These are phyloP conservation scores for Mucor circinelloides DNA, from an alignment of 371 early-diverging fungal genomes.

Conservation along the genomic window DNA sequence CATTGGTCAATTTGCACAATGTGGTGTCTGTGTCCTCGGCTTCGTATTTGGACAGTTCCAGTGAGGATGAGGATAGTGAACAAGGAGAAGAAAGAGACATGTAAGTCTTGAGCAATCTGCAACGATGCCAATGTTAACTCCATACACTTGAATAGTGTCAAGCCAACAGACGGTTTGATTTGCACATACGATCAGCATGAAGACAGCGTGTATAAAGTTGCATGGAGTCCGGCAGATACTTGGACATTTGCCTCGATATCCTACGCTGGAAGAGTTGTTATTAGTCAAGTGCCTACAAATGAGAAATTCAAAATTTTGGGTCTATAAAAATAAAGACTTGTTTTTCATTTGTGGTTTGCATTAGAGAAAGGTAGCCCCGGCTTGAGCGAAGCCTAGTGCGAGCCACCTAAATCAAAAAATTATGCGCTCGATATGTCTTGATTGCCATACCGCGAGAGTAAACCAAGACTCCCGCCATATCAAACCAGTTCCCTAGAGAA, in stretches of 20 bases:
- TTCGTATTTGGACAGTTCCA: conserved; percentile 47
- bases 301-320: conserved; percentile 90
- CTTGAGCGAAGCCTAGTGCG: conserved; percentile 51
- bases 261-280: conserved; percentile 88
- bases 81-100: conserved; percentile 10
- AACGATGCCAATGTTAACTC: not conserved
- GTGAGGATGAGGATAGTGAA: conserved; percentile 27
- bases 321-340: conserved; percentile 45
- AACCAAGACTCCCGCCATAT: conserved; percentile 45
- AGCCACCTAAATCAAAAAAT: conserved; percentile 44
- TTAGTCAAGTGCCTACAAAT: conserved; percentile 83
- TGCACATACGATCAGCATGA: conserved; percentile 89
- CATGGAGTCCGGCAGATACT: conserved; percentile 89
- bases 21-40: conserved; percentile 83
- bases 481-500: not conserved
- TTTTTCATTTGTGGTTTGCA: conserved; percentile 6
- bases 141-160: conserved; percentile 24
- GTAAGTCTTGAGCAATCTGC: not conserved
- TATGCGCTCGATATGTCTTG: conserved; percentile 66
- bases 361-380: conserved; percentile 37
- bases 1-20: conserved; percentile 82
- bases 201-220: conserved; percentile 86
- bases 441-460: conserved; percentile 58
- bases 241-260: conserved; percentile 96
- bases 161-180: conserved; percentile 80